A percentile compares a stretch with the other conserved stretches of the same genome.
These are phyloP conservation scores for Rhododendron griersonianum DNA, from an alignment of 148 eudicot species.

Conservation along the genomic window DNA sequence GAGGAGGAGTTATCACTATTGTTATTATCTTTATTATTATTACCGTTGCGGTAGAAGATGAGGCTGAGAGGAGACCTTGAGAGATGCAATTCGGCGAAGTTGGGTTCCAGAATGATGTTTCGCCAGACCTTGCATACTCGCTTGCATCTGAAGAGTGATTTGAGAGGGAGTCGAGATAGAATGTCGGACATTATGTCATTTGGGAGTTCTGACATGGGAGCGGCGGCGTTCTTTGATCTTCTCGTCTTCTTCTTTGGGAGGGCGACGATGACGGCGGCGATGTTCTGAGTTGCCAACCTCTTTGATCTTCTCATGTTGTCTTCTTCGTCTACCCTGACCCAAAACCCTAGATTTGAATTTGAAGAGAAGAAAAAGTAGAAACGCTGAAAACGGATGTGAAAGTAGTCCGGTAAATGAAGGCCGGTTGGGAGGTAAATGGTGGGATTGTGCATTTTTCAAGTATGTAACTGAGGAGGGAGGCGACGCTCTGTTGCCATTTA, in stretches of 20 bases:
- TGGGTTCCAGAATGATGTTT: neutral
- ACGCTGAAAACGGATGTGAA: too few species aligned
- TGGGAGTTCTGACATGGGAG: neutral
- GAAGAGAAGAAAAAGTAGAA: neutral
- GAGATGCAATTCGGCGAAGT: conserved; percentile 1
- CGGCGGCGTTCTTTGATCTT: neutral
- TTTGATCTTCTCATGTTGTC: neutral
- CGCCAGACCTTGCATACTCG: neutral
- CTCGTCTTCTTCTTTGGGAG: neutral
- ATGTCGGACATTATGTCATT: neutral
- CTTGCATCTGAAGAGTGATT: neutral
- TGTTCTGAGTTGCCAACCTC: too few species aligned
- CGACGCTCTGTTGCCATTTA: neutral
- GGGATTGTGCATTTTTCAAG: too few species aligned
- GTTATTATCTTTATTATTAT: too few species aligned
- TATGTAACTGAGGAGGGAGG: neutral
- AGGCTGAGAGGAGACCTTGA: neutral
- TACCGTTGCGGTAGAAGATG: neutral
- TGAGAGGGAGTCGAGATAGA: neutral
- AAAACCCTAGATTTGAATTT: too few species aligned
- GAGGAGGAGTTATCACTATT: too few species aligned
- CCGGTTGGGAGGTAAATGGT: too few species aligned
- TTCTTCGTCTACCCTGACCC: neutral
- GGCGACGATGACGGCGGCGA: too few species aligned
- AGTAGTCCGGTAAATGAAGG: too few species aligned